Conservation (phyloP, 1,139 yeast genomes). For the Pichia sp. region DNA sequence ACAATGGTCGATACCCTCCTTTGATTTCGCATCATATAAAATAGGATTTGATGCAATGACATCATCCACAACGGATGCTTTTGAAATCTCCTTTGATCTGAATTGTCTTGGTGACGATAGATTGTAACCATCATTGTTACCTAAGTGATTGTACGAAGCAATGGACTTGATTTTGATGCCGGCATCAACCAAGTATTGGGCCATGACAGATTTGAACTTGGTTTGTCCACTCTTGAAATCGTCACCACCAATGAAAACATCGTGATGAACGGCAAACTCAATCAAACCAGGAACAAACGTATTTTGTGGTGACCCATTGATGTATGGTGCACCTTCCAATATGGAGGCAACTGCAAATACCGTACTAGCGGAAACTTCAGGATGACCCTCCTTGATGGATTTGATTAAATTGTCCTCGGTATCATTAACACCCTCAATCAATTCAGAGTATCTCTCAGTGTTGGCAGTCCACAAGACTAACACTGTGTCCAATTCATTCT, state of each 20-base stretch:
- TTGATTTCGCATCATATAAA: slow-evolving; percentile 74
- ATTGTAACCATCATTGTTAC: slow-evolving; percentile 94
- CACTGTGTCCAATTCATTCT: slow-evolving; percentile 74
- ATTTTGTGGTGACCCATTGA: slow-evolving; percentile 96
- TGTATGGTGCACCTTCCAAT: slow-evolving; percentile 80
- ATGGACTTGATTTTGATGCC: slow-evolving; percentile 93
- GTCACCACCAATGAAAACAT: slow-evolving; percentile 88
- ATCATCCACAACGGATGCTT: slow-evolving; percentile 90
- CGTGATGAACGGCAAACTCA: slow-evolving; percentile 75
- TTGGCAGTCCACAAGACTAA: slow-evolving; percentile 96
- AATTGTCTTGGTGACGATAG: slow-evolving; percentile 89
- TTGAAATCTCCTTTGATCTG: slow-evolving; percentile 91
- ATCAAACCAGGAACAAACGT: slow-evolving; percentile 94
- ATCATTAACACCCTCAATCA: slow-evolving; percentile 77
- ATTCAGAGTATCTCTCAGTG: slow-evolving; percentile 86
- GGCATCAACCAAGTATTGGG: slow-evolving; percentile 94
- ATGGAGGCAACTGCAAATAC: slow-evolving; percentile 90
- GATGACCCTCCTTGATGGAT: slow-evolving; percentile 71
- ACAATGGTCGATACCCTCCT: slow-evolving; percentile 83
- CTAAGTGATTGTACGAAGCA: slow-evolving; percentile 94
- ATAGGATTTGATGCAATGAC: slow-evolving; percentile 85
- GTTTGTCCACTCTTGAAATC: slow-evolving; percentile 98
- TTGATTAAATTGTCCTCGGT: slow-evolving; percentile 73
- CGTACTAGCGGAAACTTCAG: slow-evolving; percentile 85
- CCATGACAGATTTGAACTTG: slow-evolving; percentile 87